These are phyloP conservation scores for Cyclostephanos tholiformis DNA, from an alignment of 108 stramenopile genomes.

Conservation along the genomic window DNA sequence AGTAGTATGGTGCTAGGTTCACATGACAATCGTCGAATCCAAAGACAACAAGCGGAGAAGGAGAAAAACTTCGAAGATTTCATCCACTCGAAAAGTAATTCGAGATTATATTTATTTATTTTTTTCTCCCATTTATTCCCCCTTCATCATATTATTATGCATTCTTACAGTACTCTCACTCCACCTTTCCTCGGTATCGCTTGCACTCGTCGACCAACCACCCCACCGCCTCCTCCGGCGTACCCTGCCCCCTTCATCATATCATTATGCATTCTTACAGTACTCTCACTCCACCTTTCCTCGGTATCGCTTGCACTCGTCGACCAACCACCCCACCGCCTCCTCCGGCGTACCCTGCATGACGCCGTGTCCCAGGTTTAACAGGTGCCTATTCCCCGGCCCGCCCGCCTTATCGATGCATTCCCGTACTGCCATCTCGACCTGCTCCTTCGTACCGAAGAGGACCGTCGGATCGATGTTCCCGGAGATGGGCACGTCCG, in stretches of 20 bases:
- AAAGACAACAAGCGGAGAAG: no score
- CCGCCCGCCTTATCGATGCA: slow-evolving; percentile 96
- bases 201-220: slow-evolving; percentile 94
- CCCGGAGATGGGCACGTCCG: slow-evolving; percentile 82
- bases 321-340: slow-evolving; percentile 91
- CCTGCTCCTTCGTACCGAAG: slow-evolving; percentile 88
- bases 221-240: slow-evolving; percentile 48
- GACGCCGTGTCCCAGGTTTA: slow-evolving; percentile 98
- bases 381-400: slow-evolving; percentile 80
- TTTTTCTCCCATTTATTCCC: no score
- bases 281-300: slow-evolving; percentile 23
- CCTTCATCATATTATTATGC: no score
- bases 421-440: slow-evolving; percentile 87
- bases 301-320: slow-evolving; percentile 89
- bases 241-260: no score
- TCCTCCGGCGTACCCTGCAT: slow-evolving; percentile 96
- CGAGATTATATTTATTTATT: no score
- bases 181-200: slow-evolving; percentile 66
- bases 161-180: no score
- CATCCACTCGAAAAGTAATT: no score
- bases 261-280: no score
- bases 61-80: no score
- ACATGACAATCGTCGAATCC: no score
- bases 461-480: slow-evolving; percentile 96
- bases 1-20: no score